These are phyloP conservation scores for Ceriops tagal DNA, from an alignment of 345 rosid genomes.

Conservation along the genomic window DNA sequence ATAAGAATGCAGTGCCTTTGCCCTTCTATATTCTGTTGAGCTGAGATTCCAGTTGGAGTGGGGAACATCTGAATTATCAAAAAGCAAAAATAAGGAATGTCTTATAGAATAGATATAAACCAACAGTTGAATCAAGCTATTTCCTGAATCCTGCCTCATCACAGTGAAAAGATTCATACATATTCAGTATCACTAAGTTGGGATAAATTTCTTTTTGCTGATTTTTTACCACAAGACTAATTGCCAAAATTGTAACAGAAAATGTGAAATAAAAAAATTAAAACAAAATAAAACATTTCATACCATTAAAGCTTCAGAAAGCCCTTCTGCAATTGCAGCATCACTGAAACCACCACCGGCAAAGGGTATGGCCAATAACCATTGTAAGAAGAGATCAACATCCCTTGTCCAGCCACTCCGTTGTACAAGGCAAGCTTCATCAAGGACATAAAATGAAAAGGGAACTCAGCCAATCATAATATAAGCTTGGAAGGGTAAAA, in stretches of 20 bases:
- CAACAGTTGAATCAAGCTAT: not conserved
- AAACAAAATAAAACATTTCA: slow-evolving; percentile 3
- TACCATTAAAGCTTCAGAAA: slow-evolving; percentile 92
- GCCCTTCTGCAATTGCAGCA: slow-evolving; percentile 97
- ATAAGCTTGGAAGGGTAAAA: not conserved
- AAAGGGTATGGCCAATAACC: slow-evolving; percentile 76
- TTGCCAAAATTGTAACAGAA: too few relatives aligned
- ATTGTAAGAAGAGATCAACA: slow-evolving; percentile 67
- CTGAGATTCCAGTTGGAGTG: slow-evolving; percentile 53
- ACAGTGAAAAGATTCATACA: too few relatives aligned
- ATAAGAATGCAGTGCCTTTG: slow-evolving; percentile 84
- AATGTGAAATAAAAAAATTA: too few relatives aligned
- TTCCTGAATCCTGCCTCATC: too few relatives aligned
- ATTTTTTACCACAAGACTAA: too few relatives aligned
- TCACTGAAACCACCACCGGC: slow-evolving; percentile 87
- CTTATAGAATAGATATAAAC: not conserved
- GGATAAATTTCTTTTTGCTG: too few relatives aligned
- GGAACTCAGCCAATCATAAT: not conserved
- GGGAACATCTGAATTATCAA: slow-evolving; percentile 68
- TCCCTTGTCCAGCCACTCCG: slow-evolving; percentile 96
- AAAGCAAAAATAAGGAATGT: slow-evolving; percentile 9
- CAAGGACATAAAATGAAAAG: not conserved
- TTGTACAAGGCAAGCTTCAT: slow-evolving; percentile 82
- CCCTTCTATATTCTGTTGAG: slow-evolving; percentile 59
- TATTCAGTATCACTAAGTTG: too few relatives aligned